Conservation (phyloP, 495 filamentous ascomycete species). For the Hyphodiscus hymeniophilus region DNA sequence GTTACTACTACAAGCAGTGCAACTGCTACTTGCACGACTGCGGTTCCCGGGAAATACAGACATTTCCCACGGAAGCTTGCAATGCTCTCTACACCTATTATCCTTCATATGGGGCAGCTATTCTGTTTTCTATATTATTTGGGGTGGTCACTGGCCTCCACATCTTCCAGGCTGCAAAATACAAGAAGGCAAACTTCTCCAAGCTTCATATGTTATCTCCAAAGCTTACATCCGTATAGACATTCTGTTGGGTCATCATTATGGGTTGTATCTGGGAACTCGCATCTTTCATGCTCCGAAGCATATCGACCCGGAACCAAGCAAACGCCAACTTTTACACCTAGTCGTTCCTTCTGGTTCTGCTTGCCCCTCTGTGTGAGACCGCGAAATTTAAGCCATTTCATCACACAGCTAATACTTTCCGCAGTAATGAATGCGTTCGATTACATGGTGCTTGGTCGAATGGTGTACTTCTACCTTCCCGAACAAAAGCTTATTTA, state of each 20-base stretch:
- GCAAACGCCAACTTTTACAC: conserved; percentile 28
- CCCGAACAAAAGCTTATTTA: conserved; percentile 33
- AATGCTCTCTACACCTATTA: conserved; percentile 3
- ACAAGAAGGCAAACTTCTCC: conserved; percentile 2
- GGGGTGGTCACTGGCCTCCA: conserved; percentile 36
- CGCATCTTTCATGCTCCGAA: conserved; percentile 26
- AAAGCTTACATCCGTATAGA: too few relatives aligned
- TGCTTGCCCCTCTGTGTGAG: conserved; percentile 31
- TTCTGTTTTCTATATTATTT: conserved; percentile 44
- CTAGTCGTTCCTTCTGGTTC: conserved; percentile 20
- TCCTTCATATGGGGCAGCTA: conserved; percentile 40
- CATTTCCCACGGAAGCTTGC: too few relatives aligned
- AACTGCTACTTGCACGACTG: too few relatives aligned
- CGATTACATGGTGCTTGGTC: conserved; percentile 57
- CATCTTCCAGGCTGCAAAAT: conserved; percentile 30
- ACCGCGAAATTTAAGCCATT: too few relatives aligned
- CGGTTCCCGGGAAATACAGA: too few relatives aligned
- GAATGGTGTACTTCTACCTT: conserved; percentile 52
- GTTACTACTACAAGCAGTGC: too few relatives aligned
- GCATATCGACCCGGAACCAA: conserved; percentile 17
- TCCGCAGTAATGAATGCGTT: conserved; percentile 54
- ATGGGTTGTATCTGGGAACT: conserved; percentile 34
- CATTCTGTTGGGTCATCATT: conserved; percentile 47
- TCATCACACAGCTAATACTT: too few relatives aligned
- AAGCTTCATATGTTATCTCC: too few relatives aligned